phyloP scores from a whole-genome alignment of 768 basidiomycete genomes.

The Galerina sulciceps region DNA sequence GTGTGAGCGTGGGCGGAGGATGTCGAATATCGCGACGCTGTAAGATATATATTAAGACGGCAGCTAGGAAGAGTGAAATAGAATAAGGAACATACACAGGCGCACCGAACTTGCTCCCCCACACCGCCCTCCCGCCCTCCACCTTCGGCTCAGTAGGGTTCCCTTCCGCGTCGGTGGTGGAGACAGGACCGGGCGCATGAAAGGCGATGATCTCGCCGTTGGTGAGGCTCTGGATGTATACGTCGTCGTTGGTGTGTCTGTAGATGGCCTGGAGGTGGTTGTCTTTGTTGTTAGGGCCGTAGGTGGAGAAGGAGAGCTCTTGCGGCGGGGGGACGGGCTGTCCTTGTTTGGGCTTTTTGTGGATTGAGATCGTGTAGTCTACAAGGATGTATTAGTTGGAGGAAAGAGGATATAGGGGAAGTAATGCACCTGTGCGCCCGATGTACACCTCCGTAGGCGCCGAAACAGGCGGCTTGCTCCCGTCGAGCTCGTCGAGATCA shows the following conservation, averaged over 20 bases:
- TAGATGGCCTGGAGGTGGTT: conserved; percentile 73
- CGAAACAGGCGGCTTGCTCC: conserved; percentile 38
- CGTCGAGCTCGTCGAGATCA: conserved; percentile 48
- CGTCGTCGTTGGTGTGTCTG: conserved; percentile 74
- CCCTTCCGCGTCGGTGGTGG: background rate
- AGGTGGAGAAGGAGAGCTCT: conserved; percentile 87
- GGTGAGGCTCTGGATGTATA: conserved; percentile 81
- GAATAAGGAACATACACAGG: conserved; percentile 60
- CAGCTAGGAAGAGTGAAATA: background rate
- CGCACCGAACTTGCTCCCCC: conserved; percentile 61
- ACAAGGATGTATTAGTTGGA: background rate
- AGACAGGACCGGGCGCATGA: conserved; percentile 35
- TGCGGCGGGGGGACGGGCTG: conserved; percentile 55
- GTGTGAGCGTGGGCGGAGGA: conserved; percentile 47
- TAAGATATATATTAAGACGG: background rate
- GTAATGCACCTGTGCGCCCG: conserved; percentile 50
- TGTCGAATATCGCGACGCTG: conserved; percentile 86
- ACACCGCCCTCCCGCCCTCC: conserved; percentile 42
- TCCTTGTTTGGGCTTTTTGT: conserved; percentile 51
- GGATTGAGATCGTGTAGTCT: conserved; percentile 93
- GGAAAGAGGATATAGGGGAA: background rate
- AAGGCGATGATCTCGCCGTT: conserved; percentile 83
- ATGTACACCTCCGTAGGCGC: conserved; percentile 53
- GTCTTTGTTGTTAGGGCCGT: conserved; percentile 92
- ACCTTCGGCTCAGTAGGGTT: conserved; percentile 18